Conservation (phyloP, 352 stramenopile genomes). For the Globisporangium carolinianum region DNA sequence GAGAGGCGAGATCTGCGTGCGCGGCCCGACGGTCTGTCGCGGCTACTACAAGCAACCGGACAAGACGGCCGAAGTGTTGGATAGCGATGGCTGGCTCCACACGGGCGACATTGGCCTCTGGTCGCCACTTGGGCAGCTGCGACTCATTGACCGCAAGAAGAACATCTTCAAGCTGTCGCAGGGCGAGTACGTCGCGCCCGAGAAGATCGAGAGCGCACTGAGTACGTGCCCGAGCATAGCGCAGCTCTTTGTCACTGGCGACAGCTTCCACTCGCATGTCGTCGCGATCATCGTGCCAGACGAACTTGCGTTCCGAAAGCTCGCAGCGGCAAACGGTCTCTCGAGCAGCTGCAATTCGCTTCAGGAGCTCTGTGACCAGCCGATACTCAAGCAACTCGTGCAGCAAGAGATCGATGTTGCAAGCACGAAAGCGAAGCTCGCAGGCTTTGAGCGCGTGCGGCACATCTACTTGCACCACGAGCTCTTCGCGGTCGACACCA, state of each 20-base stretch:
- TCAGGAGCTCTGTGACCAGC: slow-evolving; percentile 51
- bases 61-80: slow-evolving; percentile 88
- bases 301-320: slow-evolving; percentile 23
- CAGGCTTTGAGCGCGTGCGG: slow-evolving; percentile 91
- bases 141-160: slow-evolving; percentile 90
- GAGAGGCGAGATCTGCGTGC: slow-evolving; percentile 63
- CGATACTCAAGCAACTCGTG: slow-evolving; percentile 26
- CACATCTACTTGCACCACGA: slow-evolving; percentile 89
- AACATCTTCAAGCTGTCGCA: slow-evolving; percentile 94
- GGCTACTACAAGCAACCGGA: slow-evolving; percentile 95
- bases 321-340: slow-evolving; percentile 32
- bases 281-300: slow-evolving; percentile 92
- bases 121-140: slow-evolving; percentile 88
- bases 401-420: slow-evolving; percentile 53
- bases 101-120: slow-evolving; percentile 95
- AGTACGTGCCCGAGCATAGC: slow-evolving; percentile 86
- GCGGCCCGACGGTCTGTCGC: slow-evolving; percentile 78
- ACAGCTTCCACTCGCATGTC: slow-evolving; percentile 93
- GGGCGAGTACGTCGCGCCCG: slow-evolving; percentile 95
- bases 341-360: slow-evolving; percentile 12
- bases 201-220: slow-evolving; percentile 96
- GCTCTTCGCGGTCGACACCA: slow-evolving; percentile 86
- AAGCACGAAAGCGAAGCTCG: slow-evolving; percentile 53
- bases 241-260: slow-evolving; percentile 95
- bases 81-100: slow-evolving; percentile 93